Evolutionary conservation across 257 asterid genomes (phyloP).

Genomic region (Jacaranda mimosifolia): DNA sequence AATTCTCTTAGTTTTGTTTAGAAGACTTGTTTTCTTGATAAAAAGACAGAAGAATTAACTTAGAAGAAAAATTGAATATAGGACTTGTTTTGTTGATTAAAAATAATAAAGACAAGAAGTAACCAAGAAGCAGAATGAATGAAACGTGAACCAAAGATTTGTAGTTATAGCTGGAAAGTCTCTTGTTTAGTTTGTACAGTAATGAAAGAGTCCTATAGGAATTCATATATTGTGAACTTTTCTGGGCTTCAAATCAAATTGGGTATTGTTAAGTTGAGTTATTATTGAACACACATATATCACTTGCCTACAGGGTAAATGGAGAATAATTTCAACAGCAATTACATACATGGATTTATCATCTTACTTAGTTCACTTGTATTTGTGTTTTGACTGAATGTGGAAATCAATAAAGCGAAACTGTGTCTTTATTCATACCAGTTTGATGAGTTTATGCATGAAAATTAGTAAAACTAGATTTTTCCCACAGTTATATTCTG

Average conservation of each 20-base stretch:
- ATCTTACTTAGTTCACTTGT: background rate
- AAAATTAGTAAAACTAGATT: background rate
- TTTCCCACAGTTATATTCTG: background rate
- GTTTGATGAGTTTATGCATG: slow-evolving; percentile 11
- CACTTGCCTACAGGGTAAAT: background rate
- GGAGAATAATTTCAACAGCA: background rate
- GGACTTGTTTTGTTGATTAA: background rate
- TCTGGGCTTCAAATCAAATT: background rate
- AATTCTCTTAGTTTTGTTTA: background rate
- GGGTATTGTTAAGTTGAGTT: background rate
- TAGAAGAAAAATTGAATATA: no score
- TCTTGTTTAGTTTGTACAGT: background rate
- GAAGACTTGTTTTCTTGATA: no score
- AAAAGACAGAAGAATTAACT: no score
- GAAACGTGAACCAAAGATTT: no score
- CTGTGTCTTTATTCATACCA: background rate
- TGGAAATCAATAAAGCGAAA: background rate
- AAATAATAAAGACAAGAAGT: background rate
- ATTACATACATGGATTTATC: no score
- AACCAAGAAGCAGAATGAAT: no score
- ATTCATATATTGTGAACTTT: background rate
- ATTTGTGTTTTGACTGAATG: no score
- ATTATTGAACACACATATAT: background rate
- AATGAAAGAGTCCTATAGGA: background rate
- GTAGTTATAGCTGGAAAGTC: background rate